Evolutionary conservation across 805 yeast species (phyloP), one percentile per base, ranked within the genome.

Genomic region (Kodamaea fukazawae): DNA sequence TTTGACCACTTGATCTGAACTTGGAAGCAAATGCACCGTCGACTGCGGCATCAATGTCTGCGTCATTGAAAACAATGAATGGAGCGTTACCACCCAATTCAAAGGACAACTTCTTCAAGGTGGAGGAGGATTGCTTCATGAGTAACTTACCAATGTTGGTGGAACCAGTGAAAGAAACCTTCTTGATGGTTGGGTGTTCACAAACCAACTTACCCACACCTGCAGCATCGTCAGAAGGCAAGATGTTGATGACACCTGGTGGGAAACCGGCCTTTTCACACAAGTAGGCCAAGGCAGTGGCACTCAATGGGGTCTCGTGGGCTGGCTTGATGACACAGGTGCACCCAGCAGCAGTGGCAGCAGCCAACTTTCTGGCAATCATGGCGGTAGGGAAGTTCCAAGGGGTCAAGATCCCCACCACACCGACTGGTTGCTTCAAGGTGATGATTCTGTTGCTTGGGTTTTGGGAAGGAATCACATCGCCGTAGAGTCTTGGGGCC

Each of bases 21-120:
- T 85, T 86, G 46, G 81, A 74, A 7, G 74, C 78, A 43, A 83
- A 57, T 2, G 86, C 76, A 29, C 79, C 86, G n/a, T 71, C 72
- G 11, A 83, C 78, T 0, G 91, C 91, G 30, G 66, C 62, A 42
- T 78, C 83, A 14, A 84, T 49, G 45, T 82, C 78, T 8, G 87
- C 88, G 54, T 83, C 90, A 39, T 81, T 80, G 58, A 84, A 84
- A 3, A 84, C 81, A 41, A 84, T 74, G 49, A 83, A 77, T 3
- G 93, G 90, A 12, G 91, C 88, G 59, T 85, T 85, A 22, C 93
- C 93, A 26, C 93, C 91, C 31, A 84, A 71, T 61, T 84, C 91
- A 55, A 85, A 68, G 2, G 87, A 78, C 36, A 81, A 63, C 57
- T 83, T 85, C 67, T 85, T 84, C 51, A 85, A 67, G 1, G 86